phyloP scores from a whole-genome alignment of 1,284 basidiomycete genomes.

The Dichomitus squalens region DNA sequence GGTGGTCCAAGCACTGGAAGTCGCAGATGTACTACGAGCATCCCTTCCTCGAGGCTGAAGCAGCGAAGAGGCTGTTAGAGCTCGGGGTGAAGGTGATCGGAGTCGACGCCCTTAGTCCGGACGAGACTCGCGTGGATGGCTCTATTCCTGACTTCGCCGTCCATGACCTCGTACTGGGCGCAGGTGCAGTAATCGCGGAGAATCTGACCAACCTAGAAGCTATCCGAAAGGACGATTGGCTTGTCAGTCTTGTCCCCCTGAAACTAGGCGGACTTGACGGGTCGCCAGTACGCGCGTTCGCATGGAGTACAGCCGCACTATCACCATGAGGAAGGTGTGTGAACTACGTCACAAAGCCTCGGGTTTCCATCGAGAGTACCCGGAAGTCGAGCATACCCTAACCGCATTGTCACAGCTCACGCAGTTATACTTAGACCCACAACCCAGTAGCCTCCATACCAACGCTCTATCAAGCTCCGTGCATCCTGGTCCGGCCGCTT shows the following conservation, averaged over 20 bases:
- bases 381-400: neutral
- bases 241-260: constrained; percentile 59
- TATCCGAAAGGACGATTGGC: constrained; percentile 42
- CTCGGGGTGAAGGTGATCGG: constrained; percentile 58
- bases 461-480: neutral
- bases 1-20: constrained; percentile 46
- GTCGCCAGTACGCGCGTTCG: constrained; percentile 66
- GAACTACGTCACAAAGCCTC: neutral
- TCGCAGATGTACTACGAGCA: constrained; percentile 57
- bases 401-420: neutral
- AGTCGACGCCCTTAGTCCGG: constrained; percentile 65
- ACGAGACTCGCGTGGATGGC: constrained; percentile 51
- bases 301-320: constrained; percentile 35
- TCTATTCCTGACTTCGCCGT: constrained; percentile 43
- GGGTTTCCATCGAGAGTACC: neutral
- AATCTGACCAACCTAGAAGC: constrained; percentile 57
- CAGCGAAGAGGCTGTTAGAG: constrained; percentile 49
- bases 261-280: constrained; percentile 61
- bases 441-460: neutral
- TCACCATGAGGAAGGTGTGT: neutral
- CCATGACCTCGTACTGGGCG: constrained; percentile 59
- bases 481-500: neutral
- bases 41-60: constrained; percentile 59
- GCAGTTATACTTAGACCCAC: constrained; percentile 6
- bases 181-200: constrained; percentile 65